Evolutionary conservation across 2,329 filamentous ascomycete species (phyloP).

Genomic region (Acarospora socialis): DNA sequence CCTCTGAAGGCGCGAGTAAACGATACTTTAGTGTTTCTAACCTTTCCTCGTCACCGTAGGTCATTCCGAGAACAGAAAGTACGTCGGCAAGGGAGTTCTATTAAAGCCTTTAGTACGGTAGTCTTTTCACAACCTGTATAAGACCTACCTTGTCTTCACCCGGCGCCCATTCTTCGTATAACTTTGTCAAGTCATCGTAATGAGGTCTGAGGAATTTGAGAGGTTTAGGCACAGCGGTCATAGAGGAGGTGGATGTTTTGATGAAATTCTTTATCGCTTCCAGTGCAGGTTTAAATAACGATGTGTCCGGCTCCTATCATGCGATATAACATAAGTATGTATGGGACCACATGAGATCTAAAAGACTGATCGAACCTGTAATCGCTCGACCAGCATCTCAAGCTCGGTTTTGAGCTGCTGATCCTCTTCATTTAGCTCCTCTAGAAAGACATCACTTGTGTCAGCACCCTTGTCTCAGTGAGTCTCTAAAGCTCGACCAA

Average conservation of each 20-base stretch:
- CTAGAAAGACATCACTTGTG: slow-evolving; percentile 32
- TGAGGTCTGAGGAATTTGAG: slow-evolving; percentile 96
- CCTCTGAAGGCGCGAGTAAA: slow-evolving; percentile 73
- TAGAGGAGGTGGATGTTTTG: slow-evolving; percentile 97
- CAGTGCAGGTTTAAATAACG: slow-evolving; percentile 80
- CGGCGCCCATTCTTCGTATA: slow-evolving; percentile 79
- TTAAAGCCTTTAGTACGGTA: slow-evolving; percentile 7
- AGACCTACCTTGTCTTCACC: slow-evolving; percentile 64
- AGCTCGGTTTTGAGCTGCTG: slow-evolving; percentile 96
- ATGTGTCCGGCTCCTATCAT: slow-evolving; percentile 66
- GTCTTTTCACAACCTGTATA: slow-evolving; percentile 1
- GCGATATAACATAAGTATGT: slow-evolving; percentile 2
- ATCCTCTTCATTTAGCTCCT: slow-evolving; percentile 95
- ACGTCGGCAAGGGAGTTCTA: slow-evolving; percentile 75
- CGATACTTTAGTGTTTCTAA: slow-evolving; percentile 95
- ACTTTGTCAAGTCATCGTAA: slow-evolving; percentile 74
- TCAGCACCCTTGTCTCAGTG: no score
- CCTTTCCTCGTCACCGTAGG: slow-evolving; percentile 89
- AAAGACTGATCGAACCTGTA: slow-evolving; percentile 49
- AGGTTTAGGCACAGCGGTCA: slow-evolving; percentile 97
- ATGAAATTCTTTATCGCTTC: slow-evolving; percentile 97
- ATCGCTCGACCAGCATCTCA: slow-evolving; percentile 91
- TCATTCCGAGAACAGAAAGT: slow-evolving; percentile 96
- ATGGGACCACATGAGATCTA: slow-evolving; percentile 6
- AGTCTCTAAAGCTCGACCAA: no score